Evolutionary conservation across 768 basidiomycete genomes (phyloP).

Genomic region (Lactifluus subvellereus): DNA sequence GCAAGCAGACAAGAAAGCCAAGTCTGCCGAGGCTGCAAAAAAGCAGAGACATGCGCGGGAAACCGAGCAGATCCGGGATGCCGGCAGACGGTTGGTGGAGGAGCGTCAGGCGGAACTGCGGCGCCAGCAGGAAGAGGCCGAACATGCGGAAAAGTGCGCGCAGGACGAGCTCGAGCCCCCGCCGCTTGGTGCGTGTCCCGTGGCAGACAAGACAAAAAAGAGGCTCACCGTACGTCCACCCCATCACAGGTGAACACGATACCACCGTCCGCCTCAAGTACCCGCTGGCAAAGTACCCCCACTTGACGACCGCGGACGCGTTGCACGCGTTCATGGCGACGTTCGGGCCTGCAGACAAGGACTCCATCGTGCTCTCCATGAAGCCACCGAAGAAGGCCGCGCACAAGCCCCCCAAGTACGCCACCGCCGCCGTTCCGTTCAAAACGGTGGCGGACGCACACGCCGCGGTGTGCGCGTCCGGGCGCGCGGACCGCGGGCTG

Average conservation of each 20-base stretch:
- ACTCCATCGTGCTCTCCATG: slow-evolving; percentile 62
- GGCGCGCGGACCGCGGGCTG: slow-evolving; percentile 45
- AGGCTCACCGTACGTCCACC: too few relatives aligned
- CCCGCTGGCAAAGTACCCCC: slow-evolving; percentile 49
- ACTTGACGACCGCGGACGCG: slow-evolving; percentile 45
- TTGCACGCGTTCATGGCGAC: slow-evolving; percentile 48
- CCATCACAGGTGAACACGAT: slow-evolving; percentile 49
- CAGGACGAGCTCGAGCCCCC: slow-evolving; percentile 47
- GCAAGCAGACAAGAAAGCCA: slow-evolving; percentile 66
- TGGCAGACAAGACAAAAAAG: too few relatives aligned
- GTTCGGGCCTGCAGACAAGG: slow-evolving; percentile 59
- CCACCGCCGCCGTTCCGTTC: slow-evolving; percentile 71
- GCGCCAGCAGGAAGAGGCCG: slow-evolving; percentile 40
- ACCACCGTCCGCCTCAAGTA: slow-evolving; percentile 75
- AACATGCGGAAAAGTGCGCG: slow-evolving; percentile 31
- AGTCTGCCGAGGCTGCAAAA: slow-evolving; percentile 55
- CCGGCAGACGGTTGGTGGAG: slow-evolving; percentile 62
- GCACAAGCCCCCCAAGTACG: slow-evolving; percentile 55
- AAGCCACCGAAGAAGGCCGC: slow-evolving; percentile 53
- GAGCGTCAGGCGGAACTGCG: slow-evolving; percentile 53
- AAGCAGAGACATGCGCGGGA: slow-evolving; percentile 50
- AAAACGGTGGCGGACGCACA: slow-evolving; percentile 72
- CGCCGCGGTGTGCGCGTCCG: slow-evolving; percentile 62
- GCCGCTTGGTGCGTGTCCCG: slow-evolving; percentile 38
- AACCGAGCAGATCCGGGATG: slow-evolving; percentile 69